A percentile compares a stretch with the other conserved stretches of the same genome.
phyloP scores from a whole-genome alignment of 129 eudicot species.

The Smallanthus sonchifolius region DNA sequence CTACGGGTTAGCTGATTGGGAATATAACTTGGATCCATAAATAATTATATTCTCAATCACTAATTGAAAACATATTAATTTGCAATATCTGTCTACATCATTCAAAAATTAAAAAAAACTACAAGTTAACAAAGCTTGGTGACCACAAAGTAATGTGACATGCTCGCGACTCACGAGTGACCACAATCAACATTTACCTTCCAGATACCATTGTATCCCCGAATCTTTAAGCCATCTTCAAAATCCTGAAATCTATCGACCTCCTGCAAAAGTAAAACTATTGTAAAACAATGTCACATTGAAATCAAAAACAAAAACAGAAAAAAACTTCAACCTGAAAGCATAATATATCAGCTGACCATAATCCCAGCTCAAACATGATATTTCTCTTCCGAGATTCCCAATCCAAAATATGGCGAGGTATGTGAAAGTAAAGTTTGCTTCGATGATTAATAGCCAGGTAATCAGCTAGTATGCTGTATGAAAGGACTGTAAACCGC shows the following conservation, averaged over 20 bases:
- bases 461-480: conserved; percentile 93
- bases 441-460: conserved; percentile 67
- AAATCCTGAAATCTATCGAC: conserved; percentile 84
- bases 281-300: conserved; percentile 1
- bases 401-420: conserved; percentile 79
- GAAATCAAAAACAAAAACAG: background rate
- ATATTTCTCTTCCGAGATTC: conserved; percentile 65
- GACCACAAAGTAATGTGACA: too few relatives aligned
- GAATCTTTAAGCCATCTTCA: conserved; percentile 56
- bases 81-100: background rate
- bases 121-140: too few relatives aligned
- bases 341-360: conserved; percentile 93
- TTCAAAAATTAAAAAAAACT: too few relatives aligned
- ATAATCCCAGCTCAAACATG: conserved; percentile 78
- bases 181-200: conserved; percentile 48
- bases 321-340: conserved; percentile 51
- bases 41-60: background rate
- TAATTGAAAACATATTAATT: background rate
- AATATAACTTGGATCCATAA: too few relatives aligned
- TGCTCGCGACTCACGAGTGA: too few relatives aligned
- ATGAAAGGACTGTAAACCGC: conserved; percentile 74
- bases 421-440: conserved; percentile 79
- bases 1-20: background rate
- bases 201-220: conserved; percentile 89
- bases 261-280: conserved; percentile 51